phyloP scores from a whole-genome alignment of 139 green algal species.

The Pseudopediastrum boryanum region DNA sequence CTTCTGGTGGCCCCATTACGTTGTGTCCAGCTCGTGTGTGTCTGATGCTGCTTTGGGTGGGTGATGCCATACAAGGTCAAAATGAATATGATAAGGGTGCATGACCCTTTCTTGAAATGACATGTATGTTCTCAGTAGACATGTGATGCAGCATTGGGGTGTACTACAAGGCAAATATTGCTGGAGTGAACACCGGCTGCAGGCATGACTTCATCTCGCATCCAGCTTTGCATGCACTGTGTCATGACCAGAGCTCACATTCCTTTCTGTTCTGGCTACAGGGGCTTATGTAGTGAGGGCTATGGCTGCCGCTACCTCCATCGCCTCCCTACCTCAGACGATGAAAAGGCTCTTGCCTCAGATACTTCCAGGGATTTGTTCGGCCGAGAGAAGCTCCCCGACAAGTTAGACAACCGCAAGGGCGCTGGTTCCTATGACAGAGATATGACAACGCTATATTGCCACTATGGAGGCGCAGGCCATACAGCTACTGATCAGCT shows the following conservation, averaged over 20 bases:
- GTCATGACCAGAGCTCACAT: not conserved
- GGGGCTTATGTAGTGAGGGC: conserved; percentile 70
- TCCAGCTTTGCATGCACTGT: no score
- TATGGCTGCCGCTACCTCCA: conserved; percentile 71
- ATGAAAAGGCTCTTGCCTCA: conserved; percentile 56
- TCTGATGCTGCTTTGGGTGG: no score
- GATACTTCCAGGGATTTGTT: conserved; percentile 71
- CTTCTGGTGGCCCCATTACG: no score
- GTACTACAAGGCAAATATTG: no score
- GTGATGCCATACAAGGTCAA: no score
- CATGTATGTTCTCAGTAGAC: no score
- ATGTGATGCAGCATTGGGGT: no score
- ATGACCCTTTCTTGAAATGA: no score
- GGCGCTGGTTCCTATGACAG: conserved; percentile 26
- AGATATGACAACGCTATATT: conserved; percentile 1
- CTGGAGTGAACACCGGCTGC: no score
- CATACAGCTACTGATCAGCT: conserved; percentile 19
- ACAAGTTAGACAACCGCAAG: conserved; percentile 10
- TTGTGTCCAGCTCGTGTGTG: no score
- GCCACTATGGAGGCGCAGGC: conserved; percentile 25
- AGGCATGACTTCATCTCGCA: no score
- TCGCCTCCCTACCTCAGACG: conserved; percentile 57
- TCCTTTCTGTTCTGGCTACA: conserved; percentile 23
- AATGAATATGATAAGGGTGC: no score
- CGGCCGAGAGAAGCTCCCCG: conserved; percentile 58